phyloP scores from a whole-genome alignment of 2,329 filamentous ascomycete genomes.

The Pseudogymnoascus sp. region DNA sequence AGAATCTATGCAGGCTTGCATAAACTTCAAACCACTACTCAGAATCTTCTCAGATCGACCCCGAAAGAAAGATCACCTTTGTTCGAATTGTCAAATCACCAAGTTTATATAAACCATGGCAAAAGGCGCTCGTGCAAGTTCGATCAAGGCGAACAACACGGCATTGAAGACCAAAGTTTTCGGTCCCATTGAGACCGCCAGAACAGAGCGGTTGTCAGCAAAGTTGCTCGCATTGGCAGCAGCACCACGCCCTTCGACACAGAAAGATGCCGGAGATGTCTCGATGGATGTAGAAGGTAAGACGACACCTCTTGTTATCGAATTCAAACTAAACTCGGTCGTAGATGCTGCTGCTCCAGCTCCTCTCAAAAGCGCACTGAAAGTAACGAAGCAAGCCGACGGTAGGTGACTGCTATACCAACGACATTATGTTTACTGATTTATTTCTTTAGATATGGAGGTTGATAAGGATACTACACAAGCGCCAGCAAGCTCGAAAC shows the following conservation, averaged over 20 bases:
- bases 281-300: slow-evolving; percentile 37
- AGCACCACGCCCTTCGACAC: slow-evolving; percentile 56
- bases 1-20: slow-evolving; percentile 7
- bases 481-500: slow-evolving; percentile 23
- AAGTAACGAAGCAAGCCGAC: slow-evolving; percentile 18
- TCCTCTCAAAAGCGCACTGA: slow-evolving; percentile 12
- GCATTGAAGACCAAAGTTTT: slow-evolving; percentile 75
- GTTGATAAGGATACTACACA: slow-evolving; percentile 36
- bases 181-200: slow-evolving; percentile 69
- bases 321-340: not conserved
- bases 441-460: slow-evolving; percentile 43
- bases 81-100: not conserved
- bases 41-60: not conserved
- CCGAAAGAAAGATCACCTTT: not conserved
- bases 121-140: slow-evolving; percentile 73
- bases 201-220: slow-evolving; percentile 73
- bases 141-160: slow-evolving; percentile 73
- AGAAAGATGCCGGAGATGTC: slow-evolving; percentile 38
- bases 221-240: slow-evolving; percentile 75
- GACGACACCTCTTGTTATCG: slow-evolving; percentile 9
- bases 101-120: slow-evolving; percentile 54
- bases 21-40: not conserved
- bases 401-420: slow-evolving; percentile 15
- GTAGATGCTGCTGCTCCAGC: not conserved
- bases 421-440: not conserved